These are phyloP conservation scores for Eutypella sp. DNA, from an alignment of 2,329 filamentous ascomycete species.

Conservation along the genomic window DNA sequence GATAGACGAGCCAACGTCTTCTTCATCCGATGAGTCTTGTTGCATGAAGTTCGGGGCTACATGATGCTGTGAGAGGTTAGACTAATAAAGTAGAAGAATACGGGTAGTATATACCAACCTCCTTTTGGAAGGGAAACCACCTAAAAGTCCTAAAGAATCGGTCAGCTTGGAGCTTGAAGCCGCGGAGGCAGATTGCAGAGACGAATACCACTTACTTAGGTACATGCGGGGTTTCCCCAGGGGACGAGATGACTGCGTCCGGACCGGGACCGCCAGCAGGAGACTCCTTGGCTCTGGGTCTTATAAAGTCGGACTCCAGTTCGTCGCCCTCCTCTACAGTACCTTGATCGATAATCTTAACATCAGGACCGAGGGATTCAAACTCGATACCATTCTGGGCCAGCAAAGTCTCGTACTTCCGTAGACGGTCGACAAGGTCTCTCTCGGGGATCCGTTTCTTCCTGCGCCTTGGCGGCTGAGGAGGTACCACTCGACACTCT, in stretches of 20 bases:
- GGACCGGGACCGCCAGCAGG: constrained; percentile 40
- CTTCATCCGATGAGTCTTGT: constrained; percentile 54
- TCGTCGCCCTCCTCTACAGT: constrained; percentile 50
- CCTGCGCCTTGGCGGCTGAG: constrained; percentile 51
- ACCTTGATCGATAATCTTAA: constrained; percentile 33
- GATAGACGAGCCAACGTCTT: constrained; percentile 47
- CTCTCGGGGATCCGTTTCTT: constrained; percentile 65
- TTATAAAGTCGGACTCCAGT: constrained; percentile 51
- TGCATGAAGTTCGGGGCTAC: constrained; percentile 42
- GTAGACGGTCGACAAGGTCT: constrained; percentile 64
- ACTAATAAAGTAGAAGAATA: constrained; percentile 1
- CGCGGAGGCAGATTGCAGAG: too few species aligned
- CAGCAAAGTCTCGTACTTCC: constrained; percentile 62
- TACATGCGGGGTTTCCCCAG: constrained; percentile 23
- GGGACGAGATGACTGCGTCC: constrained; percentile 22
- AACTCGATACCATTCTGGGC: constrained; percentile 64
- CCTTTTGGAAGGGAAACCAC: constrained; percentile 50
- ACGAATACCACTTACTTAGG: constrained; percentile 16
- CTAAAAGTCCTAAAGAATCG: constrained; percentile 30
- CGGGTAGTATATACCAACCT: constrained; percentile 33
- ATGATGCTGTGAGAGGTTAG: constrained; percentile 38
- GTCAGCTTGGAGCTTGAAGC: not conserved
- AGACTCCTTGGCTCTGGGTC: constrained; percentile 42
- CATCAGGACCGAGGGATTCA: constrained; percentile 56
- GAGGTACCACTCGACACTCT: constrained; percentile 56